Conservation (phyloP, 2,329 filamentous ascomycete genomes). For the Aspergillus proliferans region DNA sequence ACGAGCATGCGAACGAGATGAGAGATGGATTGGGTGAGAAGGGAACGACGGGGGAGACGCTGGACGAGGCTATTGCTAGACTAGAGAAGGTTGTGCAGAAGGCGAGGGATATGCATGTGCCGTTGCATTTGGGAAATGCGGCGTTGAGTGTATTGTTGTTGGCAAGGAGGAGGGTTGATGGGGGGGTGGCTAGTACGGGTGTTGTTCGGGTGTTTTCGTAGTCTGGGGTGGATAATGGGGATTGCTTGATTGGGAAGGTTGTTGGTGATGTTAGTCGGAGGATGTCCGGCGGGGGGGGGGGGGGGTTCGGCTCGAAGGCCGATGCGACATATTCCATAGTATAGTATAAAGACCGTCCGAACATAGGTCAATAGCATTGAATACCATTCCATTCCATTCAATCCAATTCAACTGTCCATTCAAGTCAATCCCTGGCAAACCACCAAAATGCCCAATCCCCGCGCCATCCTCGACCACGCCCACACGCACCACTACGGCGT, state of each 20-base stretch:
- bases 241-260: neutral
- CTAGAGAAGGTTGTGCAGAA: slow-evolving; percentile 40
- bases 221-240: slow-evolving; percentile 3
- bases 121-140: slow-evolving; percentile 33
- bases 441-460: slow-evolving; percentile 33
- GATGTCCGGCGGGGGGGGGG: slow-evolving; percentile 7
- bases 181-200: slow-evolving; percentile 23
- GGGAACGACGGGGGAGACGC: slow-evolving; percentile 26
- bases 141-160: slow-evolving; percentile 30
- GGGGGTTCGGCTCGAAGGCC: neutral
- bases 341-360: neutral
- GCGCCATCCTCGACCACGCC: slow-evolving; percentile 54
- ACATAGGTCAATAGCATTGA: neutral
- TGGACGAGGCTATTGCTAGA: slow-evolving; percentile 33
- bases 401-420: neutral
- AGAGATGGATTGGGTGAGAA: slow-evolving; percentile 23
- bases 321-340: neutral
- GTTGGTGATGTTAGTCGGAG: slow-evolving; percentile 9
- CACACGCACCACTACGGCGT: slow-evolving; percentile 53
- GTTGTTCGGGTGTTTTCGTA: slow-evolving; percentile 26
- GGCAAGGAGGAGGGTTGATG: slow-evolving; percentile 27
- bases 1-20: slow-evolving; percentile 33
- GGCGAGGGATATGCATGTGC: slow-evolving; percentile 33
- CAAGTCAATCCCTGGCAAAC: neutral
- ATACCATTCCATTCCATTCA: neutral